Percentiles rank a stretch among this genome's conserved stretches.
Conservation (phyloP, 169 alveolate genomes). For the Eimeria tenella region DNA sequence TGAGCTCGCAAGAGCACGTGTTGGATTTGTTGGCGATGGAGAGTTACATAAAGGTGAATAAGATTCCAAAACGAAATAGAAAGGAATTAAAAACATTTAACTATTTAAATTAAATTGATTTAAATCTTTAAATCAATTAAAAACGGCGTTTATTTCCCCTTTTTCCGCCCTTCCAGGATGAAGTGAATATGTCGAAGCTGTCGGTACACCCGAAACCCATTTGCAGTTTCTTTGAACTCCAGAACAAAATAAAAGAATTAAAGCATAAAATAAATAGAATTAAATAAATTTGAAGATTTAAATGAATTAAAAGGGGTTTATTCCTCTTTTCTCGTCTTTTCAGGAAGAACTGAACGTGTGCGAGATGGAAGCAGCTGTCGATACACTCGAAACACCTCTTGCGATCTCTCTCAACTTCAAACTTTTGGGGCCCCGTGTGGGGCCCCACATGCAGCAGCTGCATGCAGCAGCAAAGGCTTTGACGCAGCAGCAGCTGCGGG, state of each 20-base stretch:
- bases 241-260: too few relatives aligned
- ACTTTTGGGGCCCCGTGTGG: conserved; percentile 64
- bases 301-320: background rate
- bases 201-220: too few relatives aligned
- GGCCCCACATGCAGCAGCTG: conserved; percentile 26
- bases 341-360: conserved; percentile 82
- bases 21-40: conserved; percentile 55
- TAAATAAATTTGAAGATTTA: background rate
- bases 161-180: too few relatives aligned
- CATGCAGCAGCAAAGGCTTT: conserved; percentile 45
- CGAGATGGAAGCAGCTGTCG: conserved; percentile 56
- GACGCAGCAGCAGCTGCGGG: conserved; percentile 46
- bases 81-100: too few relatives aligned
- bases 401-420: conserved; percentile 40
- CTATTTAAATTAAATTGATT: too few relatives aligned
- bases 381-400: background rate
- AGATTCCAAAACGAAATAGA: too few relatives aligned
- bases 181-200: too few relatives aligned
- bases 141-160: too few relatives aligned
- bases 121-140: too few relatives aligned
- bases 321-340: background rate
- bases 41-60: conserved; percentile 75
- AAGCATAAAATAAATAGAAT: background rate
- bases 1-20: conserved; percentile 32
- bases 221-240: too few relatives aligned